Base-by-base conservation (phyloP, 805 yeast genomes). In the Nakazawaea ishiwadae region DNA sequence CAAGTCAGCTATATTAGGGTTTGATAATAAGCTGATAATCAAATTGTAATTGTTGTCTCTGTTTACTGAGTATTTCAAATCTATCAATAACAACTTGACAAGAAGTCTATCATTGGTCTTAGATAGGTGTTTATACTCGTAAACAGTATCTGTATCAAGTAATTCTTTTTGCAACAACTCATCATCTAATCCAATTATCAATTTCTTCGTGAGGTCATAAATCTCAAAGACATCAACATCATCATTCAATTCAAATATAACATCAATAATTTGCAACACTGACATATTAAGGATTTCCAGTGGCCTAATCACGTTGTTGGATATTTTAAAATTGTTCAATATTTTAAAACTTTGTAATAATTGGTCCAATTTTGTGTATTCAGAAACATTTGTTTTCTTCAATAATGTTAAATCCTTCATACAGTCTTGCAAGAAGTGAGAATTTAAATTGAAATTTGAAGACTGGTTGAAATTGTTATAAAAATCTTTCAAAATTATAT, bases 401-500 rank as follows among this genome's bases (percentile, higher is more conserved):
- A 40, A 30, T n/a, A 40, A 21, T 8, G 14, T 10, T 32, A 40
- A 40, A 30, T 40, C 44, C 14, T 14, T 21, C 12, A 18, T 10
- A 30, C 44, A 40, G 21, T 40, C 35, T 35, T 40, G 30, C 14
- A 40, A 35, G 15, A n/a, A 14, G 21, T 40, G 44, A 5, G 44
- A 40, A 17, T 40, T 35, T 30, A 34, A 28, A 21, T 39, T 39
- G 39, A 40, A 40, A 14, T 30, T 40, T 6, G 44, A 40, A 8
- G 44, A 20, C 11, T 21, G 39, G 19, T 30, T 29, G 27, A 33
- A 40, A 19, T 35, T 40, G 19, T 35, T 36, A 35, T 40, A 35
- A 30, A 40, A 35, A 31, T 40, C 44, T 15, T 23, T 30, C 35
- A 40, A 35, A 15, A 40, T 30, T 33, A 40, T 35, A n/a, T 12